These are phyloP conservation scores for Apium graveolens DNA, from an alignment of 129 eudicot genomes.

Conservation along the genomic window DNA sequence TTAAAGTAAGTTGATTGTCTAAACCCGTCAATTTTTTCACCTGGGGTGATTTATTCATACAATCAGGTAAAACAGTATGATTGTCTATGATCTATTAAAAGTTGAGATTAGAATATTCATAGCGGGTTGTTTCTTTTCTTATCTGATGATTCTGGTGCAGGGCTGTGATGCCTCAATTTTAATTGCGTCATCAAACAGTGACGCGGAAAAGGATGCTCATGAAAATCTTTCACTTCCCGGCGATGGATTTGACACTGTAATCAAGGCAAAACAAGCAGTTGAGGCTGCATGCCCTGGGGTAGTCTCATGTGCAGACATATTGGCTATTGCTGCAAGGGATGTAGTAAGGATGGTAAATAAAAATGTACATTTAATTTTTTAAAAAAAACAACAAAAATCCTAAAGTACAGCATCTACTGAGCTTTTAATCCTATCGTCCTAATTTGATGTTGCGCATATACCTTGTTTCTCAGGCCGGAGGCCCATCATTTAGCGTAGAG, in stretches of 20 bases:
- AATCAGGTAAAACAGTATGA: too few relatives aligned
- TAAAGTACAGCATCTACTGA: neutral
- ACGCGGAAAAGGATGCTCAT: slow-evolving; percentile 65
- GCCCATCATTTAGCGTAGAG: slow-evolving; percentile 54
- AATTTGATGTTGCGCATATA: neutral
- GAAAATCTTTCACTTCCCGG: slow-evolving; percentile 75
- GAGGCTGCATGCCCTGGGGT: slow-evolving; percentile 77
- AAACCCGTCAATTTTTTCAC: too few relatives aligned
- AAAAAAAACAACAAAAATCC: too few relatives aligned
- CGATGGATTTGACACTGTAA: slow-evolving; percentile 77
- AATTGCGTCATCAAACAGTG: slow-evolving; percentile 53
- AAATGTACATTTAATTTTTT: neutral
- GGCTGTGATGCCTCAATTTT: slow-evolving; percentile 84
- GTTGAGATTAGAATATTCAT: neutral
- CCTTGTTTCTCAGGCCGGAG: slow-evolving; percentile 54
- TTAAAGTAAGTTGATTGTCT: too few relatives aligned
- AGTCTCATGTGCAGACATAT: slow-evolving; percentile 83
- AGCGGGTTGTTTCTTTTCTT: neutral
- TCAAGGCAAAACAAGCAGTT: slow-evolving; percentile 72
- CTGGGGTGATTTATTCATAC: too few relatives aligned
- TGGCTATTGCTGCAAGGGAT: slow-evolving; percentile 68
- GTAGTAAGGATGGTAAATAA: slow-evolving; percentile 47
- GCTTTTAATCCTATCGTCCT: neutral
- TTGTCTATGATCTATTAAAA: neutral
- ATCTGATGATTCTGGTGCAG: slow-evolving; percentile 26